phyloP scores from a whole-genome alignment of 2,329 filamentous ascomycete genomes.

The Botryotinia convoluta region DNA sequence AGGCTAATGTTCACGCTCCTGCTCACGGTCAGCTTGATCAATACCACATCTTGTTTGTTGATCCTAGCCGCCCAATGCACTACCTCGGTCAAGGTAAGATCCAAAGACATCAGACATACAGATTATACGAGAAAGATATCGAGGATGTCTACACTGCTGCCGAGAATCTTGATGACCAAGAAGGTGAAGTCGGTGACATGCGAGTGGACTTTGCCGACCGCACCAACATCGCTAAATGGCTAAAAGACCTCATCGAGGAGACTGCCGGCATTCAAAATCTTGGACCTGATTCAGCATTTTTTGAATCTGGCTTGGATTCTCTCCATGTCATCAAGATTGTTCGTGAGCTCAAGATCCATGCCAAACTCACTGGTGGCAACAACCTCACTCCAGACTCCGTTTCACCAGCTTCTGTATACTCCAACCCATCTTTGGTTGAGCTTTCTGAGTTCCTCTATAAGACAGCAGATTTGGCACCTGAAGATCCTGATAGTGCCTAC shows the following conservation, averaged over 20 bases:
- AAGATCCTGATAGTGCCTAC: conserved; percentile 20
- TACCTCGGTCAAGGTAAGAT: conserved; percentile 42
- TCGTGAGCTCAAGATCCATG: conserved; percentile 21
- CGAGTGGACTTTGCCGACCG: conserved; percentile 20
- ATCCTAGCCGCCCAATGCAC: conserved; percentile 37
- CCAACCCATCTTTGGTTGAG: conserved; percentile 20
- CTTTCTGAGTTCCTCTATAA: conserved; percentile 20
- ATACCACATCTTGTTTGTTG: conserved; percentile 37
- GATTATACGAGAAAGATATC: conserved; percentile 38
- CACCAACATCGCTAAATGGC: conserved; percentile 20
- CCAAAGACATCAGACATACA: conserved; percentile 36
- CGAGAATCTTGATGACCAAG: conserved; percentile 24
- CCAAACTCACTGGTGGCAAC: conserved; percentile 18
- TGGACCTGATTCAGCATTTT: conserved; percentile 20
- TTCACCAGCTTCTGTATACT: conserved; percentile 19
- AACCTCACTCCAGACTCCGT: conserved; percentile 17
- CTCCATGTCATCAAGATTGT: conserved; percentile 24
- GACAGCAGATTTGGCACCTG: conserved; percentile 17
- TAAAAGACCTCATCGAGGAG: conserved; percentile 16
- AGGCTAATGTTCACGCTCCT: conserved; percentile 36
- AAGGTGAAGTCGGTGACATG: conserved; percentile 5
- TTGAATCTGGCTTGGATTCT: conserved; percentile 26
- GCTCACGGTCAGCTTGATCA: conserved; percentile 37
- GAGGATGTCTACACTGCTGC: conserved; percentile 37
- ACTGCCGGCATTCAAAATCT: conserved; percentile 19